Evolutionary conservation across 2,329 filamentous ascomycete genomes (phyloP), one percentile per base, ranked within the genome.

Genomic region (Lachnellula occidentalis): DNA sequence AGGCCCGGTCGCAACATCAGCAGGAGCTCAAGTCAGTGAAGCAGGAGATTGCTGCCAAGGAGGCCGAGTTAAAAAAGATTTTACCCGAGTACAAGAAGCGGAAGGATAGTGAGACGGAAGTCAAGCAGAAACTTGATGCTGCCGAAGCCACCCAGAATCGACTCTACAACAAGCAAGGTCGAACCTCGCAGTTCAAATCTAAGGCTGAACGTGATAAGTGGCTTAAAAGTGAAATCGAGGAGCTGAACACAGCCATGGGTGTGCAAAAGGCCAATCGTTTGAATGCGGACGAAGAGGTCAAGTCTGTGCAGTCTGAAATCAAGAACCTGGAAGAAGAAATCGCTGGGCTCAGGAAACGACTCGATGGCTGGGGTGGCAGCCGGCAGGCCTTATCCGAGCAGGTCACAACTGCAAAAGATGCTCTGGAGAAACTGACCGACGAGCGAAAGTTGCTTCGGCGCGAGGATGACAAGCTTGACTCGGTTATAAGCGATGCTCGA

Each of bases 101-200:
- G 61, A 90, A 86, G 69, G 78, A 83, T 50, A 80, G 90, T 56
- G 94, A 96, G 68, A 78, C 80, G 15, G 79, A 82, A 15, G 76
- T 89, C 27, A 86, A 85, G 65, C 77, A 85, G 53, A 83, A 87
- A 56, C 78, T 97, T 11, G 87, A 91, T 46, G 78, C 87, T 48
- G 87, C 87, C 0, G 88, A 95, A 65, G 86, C 86, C 7, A 80
- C 82, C 5, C 81, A 89, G 42, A 84, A 88, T 60, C 85, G 92
- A 37, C 80, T 99, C 7, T 90, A 95, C 67, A 89, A 88, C 49
- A 99, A 99, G 71, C 92, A 99, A 72, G 90, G 87, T 43, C 86
- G 92, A 45, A 91, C 88, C 61, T 87, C 88, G 17, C 87, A 90
- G 58, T 99, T 96, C 71, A 87, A 81, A 67, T 95, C 84, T 70